A percentile compares a stretch with the other conserved stretches of the same genome.
Conservation (phyloP, 805 yeast species). For the Zygotorulaspora sp. region DNA sequence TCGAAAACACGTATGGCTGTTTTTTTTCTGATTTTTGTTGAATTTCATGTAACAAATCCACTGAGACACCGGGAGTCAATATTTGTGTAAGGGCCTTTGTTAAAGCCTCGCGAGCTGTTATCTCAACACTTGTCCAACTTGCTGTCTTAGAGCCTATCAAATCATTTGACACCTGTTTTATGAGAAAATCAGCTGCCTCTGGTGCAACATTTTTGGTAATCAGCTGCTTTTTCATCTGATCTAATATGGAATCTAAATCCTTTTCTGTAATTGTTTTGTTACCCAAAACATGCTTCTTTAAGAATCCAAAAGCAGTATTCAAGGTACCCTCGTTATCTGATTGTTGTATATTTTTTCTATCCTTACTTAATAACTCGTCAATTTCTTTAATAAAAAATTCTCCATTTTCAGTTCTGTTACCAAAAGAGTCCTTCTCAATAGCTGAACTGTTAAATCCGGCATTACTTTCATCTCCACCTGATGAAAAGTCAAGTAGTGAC, state of each 20-base stretch:
- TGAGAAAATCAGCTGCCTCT: constrained; percentile 70
- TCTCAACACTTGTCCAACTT: constrained; percentile 67
- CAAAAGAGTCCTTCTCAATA: constrained; percentile 37
- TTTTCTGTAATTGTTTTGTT: constrained; percentile 60
- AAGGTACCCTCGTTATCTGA: constrained; percentile 32
- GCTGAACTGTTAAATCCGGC: constrained; percentile 10
- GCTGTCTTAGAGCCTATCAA: constrained; percentile 69
- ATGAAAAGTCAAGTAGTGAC: constrained; percentile 53
- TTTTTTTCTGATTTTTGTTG: constrained; percentile 39
- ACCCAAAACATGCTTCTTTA: constrained; percentile 55
- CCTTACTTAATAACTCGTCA: constrained; percentile 36
- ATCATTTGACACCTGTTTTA: constrained; percentile 63
- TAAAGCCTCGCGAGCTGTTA: constrained; percentile 64
- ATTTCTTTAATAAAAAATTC: constrained; percentile 64
- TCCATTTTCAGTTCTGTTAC: constrained; percentile 45
- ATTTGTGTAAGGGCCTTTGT: constrained; percentile 63
- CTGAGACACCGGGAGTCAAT: constrained; percentile 86
- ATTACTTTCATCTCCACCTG: constrained; percentile 19
- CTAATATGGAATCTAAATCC: constrained; percentile 62
- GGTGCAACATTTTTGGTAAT: constrained; percentile 88
- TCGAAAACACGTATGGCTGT: constrained; percentile 88
- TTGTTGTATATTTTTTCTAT: constrained; percentile 38
- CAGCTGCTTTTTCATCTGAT: constrained; percentile 67
- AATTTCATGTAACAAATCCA: constrained; percentile 80
- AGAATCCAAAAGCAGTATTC: constrained; percentile 48